Evolutionary conservation across 805 yeast species (phyloP).

Genomic region (Saccharomycopsis sp.): DNA sequence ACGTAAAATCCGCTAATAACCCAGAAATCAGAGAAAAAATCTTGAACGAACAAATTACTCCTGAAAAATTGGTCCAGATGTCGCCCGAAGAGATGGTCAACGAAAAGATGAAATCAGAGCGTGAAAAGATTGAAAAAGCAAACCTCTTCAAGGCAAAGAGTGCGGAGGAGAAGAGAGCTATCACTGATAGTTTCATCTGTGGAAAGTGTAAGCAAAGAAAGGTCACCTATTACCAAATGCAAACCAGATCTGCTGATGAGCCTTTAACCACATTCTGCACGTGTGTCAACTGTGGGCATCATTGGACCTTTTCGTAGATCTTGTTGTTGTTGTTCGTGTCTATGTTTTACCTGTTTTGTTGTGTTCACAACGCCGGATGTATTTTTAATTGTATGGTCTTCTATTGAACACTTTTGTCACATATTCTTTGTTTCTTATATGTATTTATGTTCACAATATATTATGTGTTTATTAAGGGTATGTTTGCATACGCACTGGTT

Average conservation of each 20-base stretch:
- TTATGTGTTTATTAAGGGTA: neutral
- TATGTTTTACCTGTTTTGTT: neutral
- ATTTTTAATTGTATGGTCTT: neutral
- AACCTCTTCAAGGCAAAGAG: constrained; percentile 96
- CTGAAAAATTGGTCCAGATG: constrained; percentile 69
- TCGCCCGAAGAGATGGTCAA: constrained; percentile 95
- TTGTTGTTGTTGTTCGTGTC: neutral
- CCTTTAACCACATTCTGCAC: constrained; percentile 98
- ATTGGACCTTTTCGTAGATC: constrained; percentile 87
- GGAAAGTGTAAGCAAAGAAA: constrained; percentile 97
- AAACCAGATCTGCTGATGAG: constrained; percentile 97
- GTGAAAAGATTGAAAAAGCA: constrained; percentile 78
- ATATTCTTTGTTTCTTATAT: neutral
- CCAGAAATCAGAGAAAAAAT: constrained; percentile 74
- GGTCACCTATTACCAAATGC: constrained; percentile 95
- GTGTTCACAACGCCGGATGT: neutral
- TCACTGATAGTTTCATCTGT: constrained; percentile 93
- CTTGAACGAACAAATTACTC: constrained; percentile 56
- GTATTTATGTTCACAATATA: neutral
- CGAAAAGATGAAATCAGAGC: constrained; percentile 76
- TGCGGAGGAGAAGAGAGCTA: constrained; percentile 92
- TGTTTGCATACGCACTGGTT: too few species aligned
- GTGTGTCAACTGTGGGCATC: constrained; percentile 93
- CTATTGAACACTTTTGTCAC: neutral
- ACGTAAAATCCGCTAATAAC: constrained; percentile 81